Conservation (phyloP, 2,329 filamentous ascomycete species). For the Parafenestella ontariensis region DNA sequence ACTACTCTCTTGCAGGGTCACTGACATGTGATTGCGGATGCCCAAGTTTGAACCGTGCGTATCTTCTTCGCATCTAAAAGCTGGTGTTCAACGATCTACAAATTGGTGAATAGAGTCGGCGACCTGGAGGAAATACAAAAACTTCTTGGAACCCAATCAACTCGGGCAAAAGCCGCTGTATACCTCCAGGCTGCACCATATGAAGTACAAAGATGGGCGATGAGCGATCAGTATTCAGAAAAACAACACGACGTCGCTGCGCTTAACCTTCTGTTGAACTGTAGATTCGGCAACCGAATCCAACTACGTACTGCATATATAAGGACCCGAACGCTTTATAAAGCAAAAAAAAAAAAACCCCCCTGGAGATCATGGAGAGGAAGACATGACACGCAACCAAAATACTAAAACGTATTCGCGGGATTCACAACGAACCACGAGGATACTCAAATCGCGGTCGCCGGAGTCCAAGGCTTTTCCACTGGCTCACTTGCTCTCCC, state of each 20-base stretch:
- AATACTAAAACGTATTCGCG: too few relatives aligned
- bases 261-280: background rate
- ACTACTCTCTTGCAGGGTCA: background rate
- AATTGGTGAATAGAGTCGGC: background rate
- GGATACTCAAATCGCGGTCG: too few relatives aligned
- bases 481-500: too few relatives aligned
- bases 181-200: background rate
- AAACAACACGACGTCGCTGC: too few relatives aligned
- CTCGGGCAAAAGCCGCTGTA: background rate
- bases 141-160: too few relatives aligned
- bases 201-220: too few relatives aligned
- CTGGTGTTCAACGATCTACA: background rate
- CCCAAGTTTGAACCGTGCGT: background rate
- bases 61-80: background rate
- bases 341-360: background rate
- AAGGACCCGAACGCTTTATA: background rate
- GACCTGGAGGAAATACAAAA: background rate
- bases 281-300: background rate
- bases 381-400: too few relatives aligned
- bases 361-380: too few relatives aligned
- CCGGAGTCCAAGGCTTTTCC: too few relatives aligned
- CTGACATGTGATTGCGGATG: conserved; percentile 2
- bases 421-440: background rate
- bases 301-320: background rate
- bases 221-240: background rate